These are phyloP conservation scores for Alternaria gansuensis DNA, from an alignment of 2,329 filamentous ascomycete species.

Conservation along the genomic window DNA sequence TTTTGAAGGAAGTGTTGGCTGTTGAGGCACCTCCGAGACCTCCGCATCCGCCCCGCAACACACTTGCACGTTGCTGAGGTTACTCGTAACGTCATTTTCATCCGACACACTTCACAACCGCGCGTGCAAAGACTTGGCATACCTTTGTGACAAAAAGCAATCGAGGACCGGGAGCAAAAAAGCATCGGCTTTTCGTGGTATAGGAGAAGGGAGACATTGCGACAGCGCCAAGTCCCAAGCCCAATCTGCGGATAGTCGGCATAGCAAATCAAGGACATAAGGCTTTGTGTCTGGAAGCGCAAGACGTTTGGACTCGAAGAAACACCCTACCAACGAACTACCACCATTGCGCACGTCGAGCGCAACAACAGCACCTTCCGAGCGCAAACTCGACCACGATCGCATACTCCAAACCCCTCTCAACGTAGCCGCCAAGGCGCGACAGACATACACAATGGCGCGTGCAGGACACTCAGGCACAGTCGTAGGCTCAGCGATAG, in stretches of 20 bases:
- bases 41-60: conserved; percentile 26
- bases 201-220: conserved; percentile 12
- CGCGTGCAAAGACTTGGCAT: conserved; percentile 7
- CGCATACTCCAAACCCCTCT: conserved; percentile 2
- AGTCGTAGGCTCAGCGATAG: conserved; percentile 52
- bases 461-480: conserved; percentile 46
- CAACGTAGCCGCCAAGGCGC: conserved; percentile 6
- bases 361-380: conserved; percentile 1
- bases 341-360: background rate
- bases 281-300: conserved; percentile 3
- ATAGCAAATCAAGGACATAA: conserved; percentile 10
- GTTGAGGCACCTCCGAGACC: conserved; percentile 23
- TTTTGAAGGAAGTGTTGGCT: conserved; percentile 2
- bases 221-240: conserved; percentile 25
- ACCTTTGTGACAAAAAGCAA: conserved; percentile 2
- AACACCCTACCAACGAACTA: background rate
- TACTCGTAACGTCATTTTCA: conserved; percentile 30
- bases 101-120: conserved; percentile 13
- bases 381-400: conserved; percentile 1
- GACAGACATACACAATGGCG: conserved; percentile 44
- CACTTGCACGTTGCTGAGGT: conserved; percentile 19
- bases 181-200: background rate
- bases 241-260: conserved; percentile 22
- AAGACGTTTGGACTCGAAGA: background rate
- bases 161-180: conserved; percentile 4